Percentiles rank a stretch among this genome's conserved stretches.
Evolutionary conservation across 179 eudicot genomes (phyloP).

Genomic region (Beta macrorhiza): DNA sequence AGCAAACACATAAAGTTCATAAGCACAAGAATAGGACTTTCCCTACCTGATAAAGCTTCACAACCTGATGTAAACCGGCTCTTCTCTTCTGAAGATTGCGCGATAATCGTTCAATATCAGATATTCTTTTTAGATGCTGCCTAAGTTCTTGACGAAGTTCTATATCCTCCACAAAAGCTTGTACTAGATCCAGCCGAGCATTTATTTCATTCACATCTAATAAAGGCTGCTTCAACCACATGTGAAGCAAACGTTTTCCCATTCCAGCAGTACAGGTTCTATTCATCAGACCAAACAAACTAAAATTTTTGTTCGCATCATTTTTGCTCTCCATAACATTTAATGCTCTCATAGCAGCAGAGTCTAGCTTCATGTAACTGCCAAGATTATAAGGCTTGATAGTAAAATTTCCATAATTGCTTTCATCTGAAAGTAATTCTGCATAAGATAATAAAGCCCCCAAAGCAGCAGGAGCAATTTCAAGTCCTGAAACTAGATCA

Average conservation of each 20-base stretch:
- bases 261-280: slow-evolving; percentile 99
- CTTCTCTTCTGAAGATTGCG: slow-evolving; percentile 63
- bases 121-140: slow-evolving; percentile 85
- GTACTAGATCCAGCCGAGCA: slow-evolving; percentile 77
- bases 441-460: slow-evolving; percentile 70
- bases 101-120: slow-evolving; percentile 78
- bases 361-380: slow-evolving; percentile 87
- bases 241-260: slow-evolving; percentile 92
- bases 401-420: slow-evolving; percentile 64
- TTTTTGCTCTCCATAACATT: slow-evolving; percentile 97
- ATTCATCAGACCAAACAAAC: slow-evolving; percentile 95
- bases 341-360: slow-evolving; percentile 94
- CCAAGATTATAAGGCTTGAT: slow-evolving; percentile 60
- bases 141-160: slow-evolving; percentile 84
- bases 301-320: slow-evolving; percentile 90
- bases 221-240: slow-evolving; percentile 97
- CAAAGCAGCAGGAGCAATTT: slow-evolving; percentile 70
- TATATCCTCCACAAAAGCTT: slow-evolving; percentile 89
- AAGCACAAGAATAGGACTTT: neutral
- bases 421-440: slow-evolving; percentile 86
- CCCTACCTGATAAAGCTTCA: slow-evolving; percentile 92
- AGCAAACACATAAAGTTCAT: slow-evolving; percentile 2
- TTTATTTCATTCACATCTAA: slow-evolving; percentile 80
- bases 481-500: slow-evolving; percentile 83
- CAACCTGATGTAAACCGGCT: slow-evolving; percentile 77